These are phyloP conservation scores for Herpetomonas samuelpessoai DNA, from an alignment of 208 protist species.

Conservation along the genomic window DNA sequence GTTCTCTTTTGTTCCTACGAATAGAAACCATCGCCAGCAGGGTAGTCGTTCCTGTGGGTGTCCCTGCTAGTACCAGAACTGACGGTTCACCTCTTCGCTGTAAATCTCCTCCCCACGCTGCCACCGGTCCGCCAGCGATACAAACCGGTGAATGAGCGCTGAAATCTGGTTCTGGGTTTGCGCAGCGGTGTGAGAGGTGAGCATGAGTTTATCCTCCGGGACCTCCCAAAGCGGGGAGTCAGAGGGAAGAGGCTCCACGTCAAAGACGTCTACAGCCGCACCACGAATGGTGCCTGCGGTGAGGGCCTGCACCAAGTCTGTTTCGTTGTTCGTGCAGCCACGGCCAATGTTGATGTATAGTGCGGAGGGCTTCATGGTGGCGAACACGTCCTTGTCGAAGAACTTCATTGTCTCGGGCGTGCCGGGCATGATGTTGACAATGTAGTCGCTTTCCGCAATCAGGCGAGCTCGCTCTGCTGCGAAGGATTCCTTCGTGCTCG, in stretches of 20 bases:
- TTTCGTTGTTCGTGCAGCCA: constrained; percentile 53
- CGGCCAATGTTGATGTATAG: constrained; percentile 80
- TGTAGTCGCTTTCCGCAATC: constrained; percentile 59
- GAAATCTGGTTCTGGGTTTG: constrained; percentile 30
- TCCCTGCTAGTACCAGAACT: background rate
- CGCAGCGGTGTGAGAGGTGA: constrained; percentile 66
- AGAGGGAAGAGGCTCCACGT: constrained; percentile 58
- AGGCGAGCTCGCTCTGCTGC: constrained; percentile 33
- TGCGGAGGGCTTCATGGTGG: constrained; percentile 57
- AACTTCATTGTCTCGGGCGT: constrained; percentile 52
- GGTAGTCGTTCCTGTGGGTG: too few relatives aligned
- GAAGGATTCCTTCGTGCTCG: background rate
- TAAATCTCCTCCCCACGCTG: background rate
- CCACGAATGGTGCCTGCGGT: constrained; percentile 38
- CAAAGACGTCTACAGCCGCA: constrained; percentile 75
- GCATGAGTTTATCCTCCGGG: constrained; percentile 48
- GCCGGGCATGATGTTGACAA: constrained; percentile 62
- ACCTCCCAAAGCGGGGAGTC: constrained; percentile 50
- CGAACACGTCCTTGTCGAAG: constrained; percentile 54
- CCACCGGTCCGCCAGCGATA: constrained; percentile 14
- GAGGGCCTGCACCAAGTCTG: constrained; percentile 47
- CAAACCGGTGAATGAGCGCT: constrained; percentile 26
- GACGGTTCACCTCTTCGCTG: background rate
- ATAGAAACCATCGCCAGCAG: too few relatives aligned
- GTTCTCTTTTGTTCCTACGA: too few relatives aligned